Conservation (phyloP, 768 basidiomycete species). For the Pleurotus citrinopileatus region DNA sequence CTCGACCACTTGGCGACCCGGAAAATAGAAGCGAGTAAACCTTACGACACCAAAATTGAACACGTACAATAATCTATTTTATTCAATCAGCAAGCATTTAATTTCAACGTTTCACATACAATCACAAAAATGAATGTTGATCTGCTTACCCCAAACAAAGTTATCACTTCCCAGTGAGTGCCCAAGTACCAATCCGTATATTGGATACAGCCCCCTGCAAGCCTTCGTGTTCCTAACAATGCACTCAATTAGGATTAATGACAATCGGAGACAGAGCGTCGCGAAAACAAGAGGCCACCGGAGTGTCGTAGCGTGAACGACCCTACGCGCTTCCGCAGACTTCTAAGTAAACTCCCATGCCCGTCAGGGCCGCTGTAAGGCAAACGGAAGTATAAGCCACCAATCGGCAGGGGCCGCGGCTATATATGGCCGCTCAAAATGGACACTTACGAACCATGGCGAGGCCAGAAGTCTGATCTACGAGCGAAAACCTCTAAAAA, state of each 20-base stretch:
- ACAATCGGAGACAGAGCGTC: neutral
- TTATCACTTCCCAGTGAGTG: no score
- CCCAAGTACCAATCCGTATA: no score
- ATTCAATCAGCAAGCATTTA: neutral
- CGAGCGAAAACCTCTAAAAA: neutral
- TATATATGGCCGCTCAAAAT: neutral
- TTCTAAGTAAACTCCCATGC: neutral
- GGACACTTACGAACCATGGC: no score
- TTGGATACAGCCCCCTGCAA: no score
- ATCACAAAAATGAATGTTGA: neutral
- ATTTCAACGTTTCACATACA: neutral
- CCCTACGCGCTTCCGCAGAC: no score
- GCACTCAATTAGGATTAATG: neutral
- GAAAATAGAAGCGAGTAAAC: slow-evolving; percentile 1
- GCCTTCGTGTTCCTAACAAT: no score
- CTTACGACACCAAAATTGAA: slow-evolving; percentile 5
- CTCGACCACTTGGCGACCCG: neutral
- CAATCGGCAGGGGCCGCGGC: neutral
- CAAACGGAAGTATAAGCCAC: neutral
- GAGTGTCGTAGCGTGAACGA: neutral
- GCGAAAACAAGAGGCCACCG: neutral
- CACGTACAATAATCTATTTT: neutral
- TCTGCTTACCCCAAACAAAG: no score
- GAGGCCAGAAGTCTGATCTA: no score
- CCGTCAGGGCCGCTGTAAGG: neutral